A percentile compares a stretch with the other conserved stretches of the same genome.
phyloP scores from a whole-genome alignment of 768 basidiomycete genomes.

The Fistulinella prunicolor region DNA sequence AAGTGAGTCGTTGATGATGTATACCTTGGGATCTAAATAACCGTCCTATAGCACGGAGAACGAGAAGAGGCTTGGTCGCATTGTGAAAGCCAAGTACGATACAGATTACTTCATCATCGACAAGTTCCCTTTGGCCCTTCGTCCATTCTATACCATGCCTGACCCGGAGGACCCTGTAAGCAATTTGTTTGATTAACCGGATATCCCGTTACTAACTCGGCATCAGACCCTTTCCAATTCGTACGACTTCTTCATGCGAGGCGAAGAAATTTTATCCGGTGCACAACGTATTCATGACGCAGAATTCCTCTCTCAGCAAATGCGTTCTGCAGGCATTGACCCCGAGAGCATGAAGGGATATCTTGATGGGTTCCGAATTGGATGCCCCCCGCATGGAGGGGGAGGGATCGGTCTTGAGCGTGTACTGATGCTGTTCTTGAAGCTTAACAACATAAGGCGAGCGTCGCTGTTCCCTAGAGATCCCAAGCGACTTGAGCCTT shows the following conservation, averaged over 20 bases:
- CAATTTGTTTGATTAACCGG: slow-evolving; percentile 9
- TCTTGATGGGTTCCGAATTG: slow-evolving; percentile 91
- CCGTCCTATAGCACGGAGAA: slow-evolving; percentile 75
- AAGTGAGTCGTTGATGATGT: slow-evolving; percentile 47
- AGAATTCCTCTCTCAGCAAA: slow-evolving; percentile 72
- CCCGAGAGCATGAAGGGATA: slow-evolving; percentile 91
- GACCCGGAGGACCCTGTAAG: slow-evolving; percentile 86
- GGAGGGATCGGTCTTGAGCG: slow-evolving; percentile 95
- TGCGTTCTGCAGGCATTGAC: slow-evolving; percentile 85
- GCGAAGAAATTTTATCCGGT: slow-evolving; percentile 97
- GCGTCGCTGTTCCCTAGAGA: slow-evolving; percentile 96
- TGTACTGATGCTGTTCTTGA: slow-evolving; percentile 96
- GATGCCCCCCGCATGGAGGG: slow-evolving; percentile 94
- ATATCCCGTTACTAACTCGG: background rate
- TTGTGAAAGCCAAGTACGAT: slow-evolving; percentile 91
- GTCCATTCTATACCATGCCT: slow-evolving; percentile 99
- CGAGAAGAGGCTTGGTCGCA: slow-evolving; percentile 87
- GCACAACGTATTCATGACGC: slow-evolving; percentile 98
- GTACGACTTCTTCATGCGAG: slow-evolving; percentile 99
- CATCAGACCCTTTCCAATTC: slow-evolving; percentile 87
- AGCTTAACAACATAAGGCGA: slow-evolving; percentile 91
- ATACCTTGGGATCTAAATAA: slow-evolving; percentile 1
- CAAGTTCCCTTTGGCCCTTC: slow-evolving; percentile 94
- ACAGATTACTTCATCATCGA: slow-evolving; percentile 99
- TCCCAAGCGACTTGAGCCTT: slow-evolving; percentile 92